phyloP scores from a whole-genome alignment of 257 asterid genomes.

The Solanum pennellii region DNA sequence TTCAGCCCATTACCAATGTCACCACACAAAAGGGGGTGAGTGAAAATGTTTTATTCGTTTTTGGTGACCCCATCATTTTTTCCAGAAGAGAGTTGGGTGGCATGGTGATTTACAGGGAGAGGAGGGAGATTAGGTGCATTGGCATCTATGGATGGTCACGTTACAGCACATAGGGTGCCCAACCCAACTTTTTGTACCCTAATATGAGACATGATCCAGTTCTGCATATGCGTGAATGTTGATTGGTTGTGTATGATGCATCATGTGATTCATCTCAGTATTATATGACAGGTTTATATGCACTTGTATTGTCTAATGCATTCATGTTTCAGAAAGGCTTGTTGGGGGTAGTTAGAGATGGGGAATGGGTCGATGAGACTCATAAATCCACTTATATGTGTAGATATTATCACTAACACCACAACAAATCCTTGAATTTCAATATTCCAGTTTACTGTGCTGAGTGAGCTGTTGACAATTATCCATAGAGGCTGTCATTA shows the following conservation, averaged over 20 bases:
- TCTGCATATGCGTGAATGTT: background rate
- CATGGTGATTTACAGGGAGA: background rate
- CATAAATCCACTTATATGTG: background rate
- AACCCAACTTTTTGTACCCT: background rate
- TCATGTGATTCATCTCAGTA: background rate
- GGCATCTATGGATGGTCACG: background rate
- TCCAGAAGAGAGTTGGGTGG: background rate
- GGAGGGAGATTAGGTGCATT: background rate
- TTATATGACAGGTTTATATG: background rate
- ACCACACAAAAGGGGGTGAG: background rate
- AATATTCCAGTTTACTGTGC: background rate
- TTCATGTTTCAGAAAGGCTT: background rate
- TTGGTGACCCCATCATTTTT: background rate
- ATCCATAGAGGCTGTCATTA: background rate
- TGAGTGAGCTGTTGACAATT: background rate
- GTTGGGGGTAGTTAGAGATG: background rate
- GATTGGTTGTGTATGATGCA: background rate
- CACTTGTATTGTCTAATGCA: background rate
- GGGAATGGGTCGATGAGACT: background rate
- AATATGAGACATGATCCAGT: background rate
- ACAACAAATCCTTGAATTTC: background rate
- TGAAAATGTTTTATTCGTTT: background rate
- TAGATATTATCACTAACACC: background rate
- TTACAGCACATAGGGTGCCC: background rate
- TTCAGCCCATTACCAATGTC: background rate